Base-by-base conservation (phyloP, 192 early-diverging fungal genomes). In the Chytriomyces sp. region DNA sequence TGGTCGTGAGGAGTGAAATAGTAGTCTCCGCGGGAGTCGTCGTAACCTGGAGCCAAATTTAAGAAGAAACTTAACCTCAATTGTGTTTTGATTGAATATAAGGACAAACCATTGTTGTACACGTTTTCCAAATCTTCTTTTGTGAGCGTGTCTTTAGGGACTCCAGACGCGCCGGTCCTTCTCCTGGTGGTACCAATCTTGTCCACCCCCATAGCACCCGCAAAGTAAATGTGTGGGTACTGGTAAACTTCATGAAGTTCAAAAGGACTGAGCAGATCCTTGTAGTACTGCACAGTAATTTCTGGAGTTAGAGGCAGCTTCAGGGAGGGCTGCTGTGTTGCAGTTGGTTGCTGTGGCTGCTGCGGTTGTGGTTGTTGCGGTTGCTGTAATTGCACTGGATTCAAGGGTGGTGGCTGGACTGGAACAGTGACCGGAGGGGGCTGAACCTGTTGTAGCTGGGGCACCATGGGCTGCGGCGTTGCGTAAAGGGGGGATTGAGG, bases 21-120 rank as follows among this genome's bases (percentile, higher is more conserved):
- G 71, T 97, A 97, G 72, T 99, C 97, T 43, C 97, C 97, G 6
- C 95, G 91, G 60, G 96, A 94, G 86, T 99, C 97, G 83, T 98
- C 97, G 66, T 85, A 93, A 24, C 87, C 87, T 94, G 90, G 45
- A 57, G 20, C 13, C 53, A 57, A 57, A n/a, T 20, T n/a, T 57
- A 57, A 20, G 16, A 57, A 20, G 50, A 13, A 57, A 57, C 53
- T 57, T n/a, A n/a, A 57, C 20, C 53, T 13, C 53, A 57, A 20
- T 10, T 13, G 16, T 57, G 20, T 57, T 57, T 57, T 57, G 35
- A 35, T 35, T 35, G 35, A 35, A 35, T 35, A 35, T 35, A 35
- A 35, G 35, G 35, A 35, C 35, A 35, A 35, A 57, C 53, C 53
- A 57, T 57, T 57, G 75, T 87, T 87, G 69, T 81, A 78, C 16